Evolutionary conservation across 1,284 basidiomycete genomes (phyloP), one percentile per base, ranked within the genome.

Genomic region (Heterobasidion parviporum): DNA sequence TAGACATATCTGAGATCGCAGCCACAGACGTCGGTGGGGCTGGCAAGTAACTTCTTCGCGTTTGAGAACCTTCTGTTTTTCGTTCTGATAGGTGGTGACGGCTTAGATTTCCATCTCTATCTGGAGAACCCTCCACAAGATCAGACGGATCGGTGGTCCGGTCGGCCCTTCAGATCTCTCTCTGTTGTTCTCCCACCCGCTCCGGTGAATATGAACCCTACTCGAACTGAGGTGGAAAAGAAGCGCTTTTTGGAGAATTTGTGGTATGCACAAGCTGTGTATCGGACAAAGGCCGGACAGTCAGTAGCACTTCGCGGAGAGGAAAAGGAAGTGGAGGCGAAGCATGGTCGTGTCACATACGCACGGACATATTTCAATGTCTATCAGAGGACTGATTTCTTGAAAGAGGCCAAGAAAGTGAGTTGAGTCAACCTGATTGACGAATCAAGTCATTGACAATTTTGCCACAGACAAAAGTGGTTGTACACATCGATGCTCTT

Each of bases 291-390:
- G 56, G 68, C 78, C 3, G 85, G 80, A 9, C 80, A 83, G 64
- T 88, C 87, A 14, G 82, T 90, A 8, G 81, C 81, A 46, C 74
- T 83, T 26, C 79, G 74, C 61, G 79, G 78, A n/a, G 81, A 87
- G 15, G 92, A 94, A 61, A 73, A 77, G 57, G 85, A 89, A 65
- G 82, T 92, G 3, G 87, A 89, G 65, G 76, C 73, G 35, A 77
- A 79, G 56, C 75, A 75, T 48, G 83, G 83, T 46, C 81, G 75
- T 60, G 70, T 74, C 50, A 89, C 83, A 18, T 63, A 79, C 56
- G 91, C 89, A n/a, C 80, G 82, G 58, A 85, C 89, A 9, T 94
- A 87, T 67, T 94, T 85, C 73, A 92, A 94, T 62, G 78, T 95
- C 2, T 94, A 93, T 69, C 83, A 89, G 57, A 76, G 89, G 49